Conservation (phyloP, 2,329 filamentous ascomycete genomes). For the Xylaria sp. region DNA sequence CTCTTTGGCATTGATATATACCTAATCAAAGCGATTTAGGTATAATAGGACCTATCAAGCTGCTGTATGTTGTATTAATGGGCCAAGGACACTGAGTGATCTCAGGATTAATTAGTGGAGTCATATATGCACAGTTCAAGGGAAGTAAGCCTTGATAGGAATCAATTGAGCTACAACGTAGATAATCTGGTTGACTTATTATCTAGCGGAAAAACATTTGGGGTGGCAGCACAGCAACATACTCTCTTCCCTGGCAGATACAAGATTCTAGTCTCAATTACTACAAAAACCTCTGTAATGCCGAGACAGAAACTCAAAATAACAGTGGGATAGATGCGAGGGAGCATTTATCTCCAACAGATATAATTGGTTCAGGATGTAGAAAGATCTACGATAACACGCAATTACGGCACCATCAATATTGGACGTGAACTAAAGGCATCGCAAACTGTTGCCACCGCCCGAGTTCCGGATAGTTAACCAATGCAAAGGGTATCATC, state of each 20-base stretch:
- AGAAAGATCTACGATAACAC: not conserved
- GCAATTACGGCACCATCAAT: not conserved
- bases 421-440: not conserved
- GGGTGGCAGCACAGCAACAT: not conserved
- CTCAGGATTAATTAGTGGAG: too few relatives aligned
- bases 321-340: not conserved
- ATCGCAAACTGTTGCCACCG: slow-evolving; percentile 6
- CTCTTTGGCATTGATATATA: too few relatives aligned
- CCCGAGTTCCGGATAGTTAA: not conserved
- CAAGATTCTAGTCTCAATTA: not conserved
- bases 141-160: not conserved
- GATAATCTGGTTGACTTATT: not conserved
- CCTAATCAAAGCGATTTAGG: not conserved
- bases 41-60: not conserved
- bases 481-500: slow-evolving; percentile 4
- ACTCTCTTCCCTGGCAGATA: not conserved
- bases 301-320: not conserved
- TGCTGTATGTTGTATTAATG: not conserved
- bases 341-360: not conserved
- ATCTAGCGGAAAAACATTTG: not conserved
- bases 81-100: not conserved
- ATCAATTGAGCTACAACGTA: not conserved
- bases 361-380: not conserved
- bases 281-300: not conserved
- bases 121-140: not conserved